Evolutionary conservation across 2,329 filamentous ascomycete genomes (phyloP).

Genomic region (Xylaria arbuscula): DNA sequence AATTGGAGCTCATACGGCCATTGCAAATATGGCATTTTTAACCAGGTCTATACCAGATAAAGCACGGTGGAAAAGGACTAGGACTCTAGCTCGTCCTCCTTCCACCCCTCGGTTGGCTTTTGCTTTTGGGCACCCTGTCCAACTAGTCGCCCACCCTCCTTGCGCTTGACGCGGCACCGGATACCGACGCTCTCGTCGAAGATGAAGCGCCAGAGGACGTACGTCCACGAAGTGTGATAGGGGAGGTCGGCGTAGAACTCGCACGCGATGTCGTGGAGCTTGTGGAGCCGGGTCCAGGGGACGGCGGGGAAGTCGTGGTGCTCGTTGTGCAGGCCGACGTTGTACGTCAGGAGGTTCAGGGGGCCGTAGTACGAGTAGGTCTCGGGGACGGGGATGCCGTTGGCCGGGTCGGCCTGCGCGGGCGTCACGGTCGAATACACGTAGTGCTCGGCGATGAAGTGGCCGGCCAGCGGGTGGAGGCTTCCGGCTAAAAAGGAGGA

Average conservation of each 20-base stretch:
- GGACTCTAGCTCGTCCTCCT: constrained; percentile 75
- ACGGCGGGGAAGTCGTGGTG: constrained; percentile 98
- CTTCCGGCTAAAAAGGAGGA: constrained; percentile 94
- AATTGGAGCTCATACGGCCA: background rate
- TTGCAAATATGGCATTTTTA: background rate
- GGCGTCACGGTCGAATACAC: constrained; percentile 75
- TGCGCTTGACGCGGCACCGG: constrained; percentile 92
- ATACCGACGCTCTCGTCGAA: constrained; percentile 89
- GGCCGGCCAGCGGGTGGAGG: constrained; percentile 91
- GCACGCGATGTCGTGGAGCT: constrained; percentile 79
- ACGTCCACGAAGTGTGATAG: constrained; percentile 87
- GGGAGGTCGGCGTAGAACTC: constrained; percentile 95
- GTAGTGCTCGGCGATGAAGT: constrained; percentile 99
- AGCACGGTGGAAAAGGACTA: constrained; percentile 46
- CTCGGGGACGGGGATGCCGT: constrained; percentile 79
- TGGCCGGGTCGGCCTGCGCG: constrained; percentile 66
- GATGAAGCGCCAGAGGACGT: constrained; percentile 96
- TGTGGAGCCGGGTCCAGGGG: constrained; percentile 88
- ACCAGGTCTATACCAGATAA: constrained; percentile 7
- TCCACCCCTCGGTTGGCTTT: constrained; percentile 64
- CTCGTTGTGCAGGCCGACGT: constrained; percentile 97
- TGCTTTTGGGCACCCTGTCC: constrained; percentile 50
- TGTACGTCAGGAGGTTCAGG: constrained; percentile 93
- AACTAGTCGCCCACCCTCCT: constrained; percentile 75
- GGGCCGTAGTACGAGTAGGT: constrained; percentile 97